Base-by-base conservation (phyloP, 768 basidiomycete genomes). In the Neoboletus magnificus region DNA sequence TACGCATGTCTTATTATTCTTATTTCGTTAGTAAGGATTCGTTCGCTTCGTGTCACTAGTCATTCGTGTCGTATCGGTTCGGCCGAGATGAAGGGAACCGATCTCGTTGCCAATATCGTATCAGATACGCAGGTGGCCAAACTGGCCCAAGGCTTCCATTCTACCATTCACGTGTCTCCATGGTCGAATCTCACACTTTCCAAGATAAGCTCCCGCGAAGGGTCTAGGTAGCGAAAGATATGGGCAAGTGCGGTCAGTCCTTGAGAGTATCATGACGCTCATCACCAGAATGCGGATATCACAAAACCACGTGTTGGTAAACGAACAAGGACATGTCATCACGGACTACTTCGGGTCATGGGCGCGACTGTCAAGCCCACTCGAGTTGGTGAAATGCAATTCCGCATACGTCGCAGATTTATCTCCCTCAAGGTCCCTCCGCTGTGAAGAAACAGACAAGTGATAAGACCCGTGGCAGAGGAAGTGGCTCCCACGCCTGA, bases 141-240 rank as follows among this genome's bases (percentile, higher is more conserved):
- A 22, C 44, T 15, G 0, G 33, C 40, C 54, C 47, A 9, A 39
- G n/a, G 15, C 37, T 11, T 39, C 29, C 46, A 36, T 46, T 5
- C 27, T 27, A 27, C 27, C 27, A 5, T 48, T 52, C 55, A 45
- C 59, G 45, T 48, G 57, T 59, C 57, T 39, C 56, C 50, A 27
- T 23, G 13, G 15, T 27, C 49, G n/a, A 36, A 16, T 53, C 54
- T 11, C 51, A 44, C 44, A 20, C 16, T 29, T 27, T 32, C 37
- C 42, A 27, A 49, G 11, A n/a, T 18, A n/a, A 22, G 33, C 44
- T 43, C 22, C n/a, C 36, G 51, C 50, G 48, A 50, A 48, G 16
- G 46, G 36, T 18, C 45, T 40, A 39, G 37, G 37, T 11, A 33
- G 20, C 35, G 22, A 1, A 42, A 18, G 47, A 60, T 52, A 52